phyloP scores from a whole-genome alignment of 257 asterid genomes.

The Misopates orontium region DNA sequence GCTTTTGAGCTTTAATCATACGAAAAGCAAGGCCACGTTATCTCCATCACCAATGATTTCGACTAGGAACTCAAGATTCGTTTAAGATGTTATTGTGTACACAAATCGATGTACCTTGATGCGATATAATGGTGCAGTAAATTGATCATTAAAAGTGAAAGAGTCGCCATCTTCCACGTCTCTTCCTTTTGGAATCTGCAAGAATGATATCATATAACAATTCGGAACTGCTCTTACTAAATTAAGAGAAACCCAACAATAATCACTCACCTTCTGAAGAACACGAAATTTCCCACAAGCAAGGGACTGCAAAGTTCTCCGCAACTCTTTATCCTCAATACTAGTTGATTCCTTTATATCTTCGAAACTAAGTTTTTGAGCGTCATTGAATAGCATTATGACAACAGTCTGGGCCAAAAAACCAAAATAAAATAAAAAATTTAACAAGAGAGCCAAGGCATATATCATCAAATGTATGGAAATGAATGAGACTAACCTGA shows the following conservation, averaged over 20 bases:
- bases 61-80: neutral
- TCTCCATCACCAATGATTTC: neutral
- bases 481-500: conserved; percentile 62
- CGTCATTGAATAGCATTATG: conserved; percentile 93
- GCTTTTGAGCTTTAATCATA: neutral
- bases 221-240: neutral
- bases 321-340: conserved; percentile 92
- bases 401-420: conserved; percentile 72
- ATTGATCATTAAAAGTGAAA: conserved; percentile 65
- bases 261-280: conserved; percentile 71
- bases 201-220: conserved; percentile 7
- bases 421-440: conserved; percentile 10
- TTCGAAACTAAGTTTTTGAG: conserved; percentile 80
- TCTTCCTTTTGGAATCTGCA: conserved; percentile 63
- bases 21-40: neutral
- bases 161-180: conserved; percentile 69
- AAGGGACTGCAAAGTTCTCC: conserved; percentile 93
- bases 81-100: neutral
- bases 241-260: conserved; percentile 14
- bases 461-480: neutral
- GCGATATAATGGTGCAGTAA: conserved; percentile 77
- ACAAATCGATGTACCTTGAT: conserved; percentile 54
- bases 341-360: conserved; percentile 90
- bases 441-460: neutral
- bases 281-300: conserved; percentile 98